These are phyloP conservation scores for Coprinopsis cinerea DNA, from an alignment of 768 basidiomycete genomes.

Conservation along the genomic window DNA sequence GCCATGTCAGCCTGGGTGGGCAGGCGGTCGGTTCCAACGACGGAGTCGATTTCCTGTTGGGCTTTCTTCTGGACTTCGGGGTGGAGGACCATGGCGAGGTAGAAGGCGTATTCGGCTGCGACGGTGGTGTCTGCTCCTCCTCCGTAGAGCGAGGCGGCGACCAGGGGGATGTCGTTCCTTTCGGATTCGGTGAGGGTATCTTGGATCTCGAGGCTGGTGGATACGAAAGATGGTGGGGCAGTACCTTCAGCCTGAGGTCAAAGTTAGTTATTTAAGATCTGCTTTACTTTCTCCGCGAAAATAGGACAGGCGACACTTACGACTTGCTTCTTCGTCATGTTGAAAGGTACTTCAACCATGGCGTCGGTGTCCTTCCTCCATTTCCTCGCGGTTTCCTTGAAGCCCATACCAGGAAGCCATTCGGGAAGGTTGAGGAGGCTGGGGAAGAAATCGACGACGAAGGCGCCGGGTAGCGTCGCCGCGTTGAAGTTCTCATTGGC, in stretches of 20 bases:
- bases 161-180: constrained; percentile 33
- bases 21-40: constrained; percentile 31
- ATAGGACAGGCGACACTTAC: too few relatives aligned
- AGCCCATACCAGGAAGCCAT: constrained; percentile 53
- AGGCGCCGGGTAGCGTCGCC: constrained; percentile 44
- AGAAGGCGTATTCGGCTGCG: constrained; percentile 40
- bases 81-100: constrained; percentile 40
- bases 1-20: constrained; percentile 35
- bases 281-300: too few relatives aligned
- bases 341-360: constrained; percentile 39
- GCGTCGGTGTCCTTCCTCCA: constrained; percentile 34
- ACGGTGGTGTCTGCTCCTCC: constrained; percentile 49
- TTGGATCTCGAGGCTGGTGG: constrained; percentile 33
- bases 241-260: constrained; percentile 37
- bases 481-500: constrained; percentile 48
- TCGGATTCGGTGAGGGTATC: constrained; percentile 25
- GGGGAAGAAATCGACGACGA: constrained; percentile 38
- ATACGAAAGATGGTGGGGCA: constrained; percentile 39
- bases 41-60: constrained; percentile 45
- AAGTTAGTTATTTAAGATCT: too few relatives aligned
- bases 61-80: constrained; percentile 46
- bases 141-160: constrained; percentile 41
- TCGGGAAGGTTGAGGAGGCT: constrained; percentile 42
- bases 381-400: constrained; percentile 38
- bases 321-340: constrained; percentile 40